phyloP scores from a whole-genome alignment of 495 filamentous ascomycete genomes.

The Cairneyella variabilis region DNA sequence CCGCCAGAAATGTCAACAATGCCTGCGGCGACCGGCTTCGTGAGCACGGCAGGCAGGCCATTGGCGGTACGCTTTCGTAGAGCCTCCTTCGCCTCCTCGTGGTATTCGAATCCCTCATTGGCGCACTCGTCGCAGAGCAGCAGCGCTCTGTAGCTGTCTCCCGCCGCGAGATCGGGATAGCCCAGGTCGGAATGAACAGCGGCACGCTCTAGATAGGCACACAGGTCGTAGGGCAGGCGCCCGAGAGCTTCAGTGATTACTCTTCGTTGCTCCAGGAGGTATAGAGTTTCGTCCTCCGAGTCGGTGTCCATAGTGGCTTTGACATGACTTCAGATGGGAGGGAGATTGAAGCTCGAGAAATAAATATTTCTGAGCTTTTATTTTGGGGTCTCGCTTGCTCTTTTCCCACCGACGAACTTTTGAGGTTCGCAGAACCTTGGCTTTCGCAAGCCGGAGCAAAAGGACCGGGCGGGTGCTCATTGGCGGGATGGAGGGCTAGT shows the following conservation, averaged over 20 bases:
- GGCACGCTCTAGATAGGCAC: conserved; percentile 70
- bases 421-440: too few species aligned
- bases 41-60: conserved; percentile 14
- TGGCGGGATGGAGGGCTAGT: not conserved
- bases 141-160: conserved; percentile 86
- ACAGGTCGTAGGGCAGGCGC: conserved; percentile 68
- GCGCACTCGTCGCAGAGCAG: conserved; percentile 76
- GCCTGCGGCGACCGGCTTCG: not conserved
- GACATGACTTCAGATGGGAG: conserved; percentile 1
- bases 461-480: conserved; percentile 4
- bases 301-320: conserved; percentile 18
- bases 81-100: conserved; percentile 48
- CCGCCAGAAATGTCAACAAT: conserved; percentile 21
- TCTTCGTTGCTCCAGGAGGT: conserved; percentile 42
- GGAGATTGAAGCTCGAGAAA: too few species aligned
- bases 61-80: conserved; percentile 25
- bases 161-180: conserved; percentile 85
- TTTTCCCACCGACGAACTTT: conserved; percentile 4
- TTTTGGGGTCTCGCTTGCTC: not conserved
- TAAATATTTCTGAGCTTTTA: too few species aligned
- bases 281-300: conserved; percentile 16
- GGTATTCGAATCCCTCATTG: conserved; percentile 65
- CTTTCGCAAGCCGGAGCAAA: conserved; percentile 11
- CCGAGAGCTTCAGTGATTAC: conserved; percentile 44
- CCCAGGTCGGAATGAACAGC: conserved; percentile 66